Conservation (phyloP, 345 rosid genomes). For the Conringia planisiliqua region DNA sequence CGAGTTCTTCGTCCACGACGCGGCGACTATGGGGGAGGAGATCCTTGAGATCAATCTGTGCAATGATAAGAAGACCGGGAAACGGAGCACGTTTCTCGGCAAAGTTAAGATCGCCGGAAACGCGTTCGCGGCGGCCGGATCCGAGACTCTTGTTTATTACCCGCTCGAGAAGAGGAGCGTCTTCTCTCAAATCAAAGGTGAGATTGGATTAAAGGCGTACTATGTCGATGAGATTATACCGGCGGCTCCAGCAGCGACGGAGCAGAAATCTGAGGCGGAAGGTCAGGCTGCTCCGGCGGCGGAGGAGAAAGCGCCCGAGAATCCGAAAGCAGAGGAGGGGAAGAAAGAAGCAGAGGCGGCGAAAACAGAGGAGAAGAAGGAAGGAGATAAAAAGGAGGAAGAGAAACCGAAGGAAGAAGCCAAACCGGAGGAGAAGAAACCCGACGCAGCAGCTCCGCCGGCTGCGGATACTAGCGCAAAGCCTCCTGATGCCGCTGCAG, state of each 20-base stretch:
- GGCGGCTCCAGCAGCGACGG: slow-evolving; percentile 23
- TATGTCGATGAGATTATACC: slow-evolving; percentile 65
- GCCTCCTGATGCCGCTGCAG: slow-evolving; percentile 22
- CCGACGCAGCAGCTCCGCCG: slow-evolving; percentile 32
- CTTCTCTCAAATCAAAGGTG: slow-evolving; percentile 83
- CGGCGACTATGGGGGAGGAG: slow-evolving; percentile 54
- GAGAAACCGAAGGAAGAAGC: slow-evolving; percentile 37
- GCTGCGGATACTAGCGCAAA: slow-evolving; percentile 24
- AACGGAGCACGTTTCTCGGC: slow-evolving; percentile 67
- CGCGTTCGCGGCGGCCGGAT: slow-evolving; percentile 50
- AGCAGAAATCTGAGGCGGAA: slow-evolving; percentile 28
- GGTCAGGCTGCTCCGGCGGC: slow-evolving; percentile 14
- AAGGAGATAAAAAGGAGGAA: slow-evolving; percentile 35
- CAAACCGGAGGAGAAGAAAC: slow-evolving; percentile 33
- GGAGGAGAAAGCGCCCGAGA: slow-evolving; percentile 37
- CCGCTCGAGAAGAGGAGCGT: slow-evolving; percentile 91
- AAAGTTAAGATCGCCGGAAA: slow-evolving; percentile 70
- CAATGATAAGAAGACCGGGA: slow-evolving; percentile 72
- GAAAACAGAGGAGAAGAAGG: slow-evolving; percentile 42
- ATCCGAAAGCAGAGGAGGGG: slow-evolving; percentile 25
- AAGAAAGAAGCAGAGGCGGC: slow-evolving; percentile 33
- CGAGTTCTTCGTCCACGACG: slow-evolving; percentile 69
- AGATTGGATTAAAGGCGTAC: slow-evolving; percentile 68
- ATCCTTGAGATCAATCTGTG: slow-evolving; percentile 74
- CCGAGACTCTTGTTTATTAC: slow-evolving; percentile 64